Percentiles rank a stretch among this genome's conserved stretches.
Conservation (phyloP, 148 eudicot species). For the Mesembryanthemum crystallinum region DNA sequence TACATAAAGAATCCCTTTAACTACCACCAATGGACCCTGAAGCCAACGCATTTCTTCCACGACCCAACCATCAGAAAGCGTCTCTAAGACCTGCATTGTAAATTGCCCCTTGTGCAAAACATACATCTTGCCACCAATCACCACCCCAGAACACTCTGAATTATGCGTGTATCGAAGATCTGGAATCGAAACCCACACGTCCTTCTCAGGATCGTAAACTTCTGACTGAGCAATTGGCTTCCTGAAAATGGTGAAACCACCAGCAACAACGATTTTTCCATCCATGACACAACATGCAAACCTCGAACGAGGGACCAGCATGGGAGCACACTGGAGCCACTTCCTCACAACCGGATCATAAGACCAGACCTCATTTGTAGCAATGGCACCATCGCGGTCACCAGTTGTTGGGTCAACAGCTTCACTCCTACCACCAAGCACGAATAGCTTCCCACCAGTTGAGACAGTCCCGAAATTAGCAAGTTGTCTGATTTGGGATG, state of each 20-base stretch:
- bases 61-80: constrained; percentile 50
- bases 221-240: constrained; percentile 83
- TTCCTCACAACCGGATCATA: constrained; percentile 60
- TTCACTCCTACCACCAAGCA: constrained; percentile 93
- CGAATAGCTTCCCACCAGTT: constrained; percentile 71
- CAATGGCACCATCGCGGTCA: constrained; percentile 86
- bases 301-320: constrained; percentile 86
- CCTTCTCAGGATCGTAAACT: constrained; percentile 75
- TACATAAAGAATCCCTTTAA: constrained; percentile 54
- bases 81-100: constrained; percentile 67
- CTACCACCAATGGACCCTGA: constrained; percentile 92
- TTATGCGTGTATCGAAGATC: constrained; percentile 72
- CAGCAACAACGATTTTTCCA: constrained; percentile 85
- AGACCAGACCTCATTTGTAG: constrained; percentile 91
- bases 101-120: constrained; percentile 83
- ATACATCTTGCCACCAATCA: constrained; percentile 68
- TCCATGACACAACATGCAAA: constrained; percentile 85
- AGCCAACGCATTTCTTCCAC: constrained; percentile 78
- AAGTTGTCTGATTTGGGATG: constrained; percentile 79
- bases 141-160: constrained; percentile 80
- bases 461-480: constrained; percentile 85
- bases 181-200: constrained; percentile 65
- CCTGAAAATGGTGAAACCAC: constrained; percentile 85
- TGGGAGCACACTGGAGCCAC: constrained; percentile 71
- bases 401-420: constrained; percentile 90